Conservation (phyloP, 2,329 filamentous ascomycete species). For the Curvularia lunata region DNA sequence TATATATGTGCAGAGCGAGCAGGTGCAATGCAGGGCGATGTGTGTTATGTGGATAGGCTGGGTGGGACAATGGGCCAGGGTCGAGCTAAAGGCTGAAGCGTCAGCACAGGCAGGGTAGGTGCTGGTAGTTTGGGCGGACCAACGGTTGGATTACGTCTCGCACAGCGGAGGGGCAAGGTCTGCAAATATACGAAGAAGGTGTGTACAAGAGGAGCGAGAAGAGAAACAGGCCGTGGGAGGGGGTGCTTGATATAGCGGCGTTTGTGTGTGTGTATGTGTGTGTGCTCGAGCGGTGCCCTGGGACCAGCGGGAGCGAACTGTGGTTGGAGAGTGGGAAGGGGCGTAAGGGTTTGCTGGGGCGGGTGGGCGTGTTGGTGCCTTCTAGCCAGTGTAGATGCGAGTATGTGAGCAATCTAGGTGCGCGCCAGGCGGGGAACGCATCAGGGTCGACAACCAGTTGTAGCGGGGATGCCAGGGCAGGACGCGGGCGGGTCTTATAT, state of each 20-base stretch:
- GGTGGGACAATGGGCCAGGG: conserved; percentile 15
- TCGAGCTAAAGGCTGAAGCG: conserved; percentile 41
- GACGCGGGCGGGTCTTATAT: conserved; percentile 10
- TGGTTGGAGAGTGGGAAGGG: conserved; percentile 37
- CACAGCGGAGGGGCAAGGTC: conserved; percentile 17
- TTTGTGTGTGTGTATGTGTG: neutral
- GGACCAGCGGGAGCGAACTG: conserved; percentile 24
- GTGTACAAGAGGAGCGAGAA: conserved; percentile 28
- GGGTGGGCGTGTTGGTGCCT: conserved; percentile 26
- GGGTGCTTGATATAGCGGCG: conserved; percentile 26
- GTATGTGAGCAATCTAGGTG: conserved; percentile 48
- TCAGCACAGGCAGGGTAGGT: conserved; percentile 38
- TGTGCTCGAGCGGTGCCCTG: conserved; percentile 4
- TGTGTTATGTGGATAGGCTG: conserved; percentile 15
- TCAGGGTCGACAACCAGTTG: conserved; percentile 39
- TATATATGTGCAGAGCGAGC: conserved; percentile 13
- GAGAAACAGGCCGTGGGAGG: neutral
- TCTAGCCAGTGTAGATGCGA: conserved; percentile 49
- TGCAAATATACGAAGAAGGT: conserved; percentile 33
- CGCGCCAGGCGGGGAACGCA: conserved; percentile 50
- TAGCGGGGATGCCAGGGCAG: conserved; percentile 45
- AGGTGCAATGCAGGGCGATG: conserved; percentile 5
- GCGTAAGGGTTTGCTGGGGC: conserved; percentile 33
- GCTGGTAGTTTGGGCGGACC: conserved; percentile 22
- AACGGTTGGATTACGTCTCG: conserved; percentile 24